Conservation (phyloP, 2,329 filamentous ascomycete species). For the Mycosphaerelloides madeirae region DNA sequence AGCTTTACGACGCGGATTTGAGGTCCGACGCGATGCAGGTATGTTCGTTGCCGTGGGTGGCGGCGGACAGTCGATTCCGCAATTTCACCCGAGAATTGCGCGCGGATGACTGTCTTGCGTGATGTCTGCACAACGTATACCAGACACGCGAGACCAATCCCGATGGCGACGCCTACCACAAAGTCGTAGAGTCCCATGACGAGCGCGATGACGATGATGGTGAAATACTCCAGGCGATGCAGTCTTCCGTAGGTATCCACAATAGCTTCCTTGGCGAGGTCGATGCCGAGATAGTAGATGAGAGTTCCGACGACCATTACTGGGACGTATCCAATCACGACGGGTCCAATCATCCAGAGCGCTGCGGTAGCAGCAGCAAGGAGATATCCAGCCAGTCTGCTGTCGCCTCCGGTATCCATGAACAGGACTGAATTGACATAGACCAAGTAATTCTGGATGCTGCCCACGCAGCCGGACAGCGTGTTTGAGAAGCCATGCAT, state of each 20-base stretch:
- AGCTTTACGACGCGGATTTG: constrained; percentile 92
- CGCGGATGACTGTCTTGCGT: constrained; percentile 79
- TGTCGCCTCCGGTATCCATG: constrained; percentile 85
- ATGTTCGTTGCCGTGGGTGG: constrained; percentile 83
- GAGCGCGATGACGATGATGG: constrained; percentile 80
- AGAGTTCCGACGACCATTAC: constrained; percentile 94
- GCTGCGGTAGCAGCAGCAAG: constrained; percentile 74
- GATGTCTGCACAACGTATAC: constrained; percentile 91
- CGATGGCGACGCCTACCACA: constrained; percentile 86
- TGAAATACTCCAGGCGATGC: constrained; percentile 81
- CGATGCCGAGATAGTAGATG: constrained; percentile 92
- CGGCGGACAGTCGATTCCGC: constrained; percentile 89
- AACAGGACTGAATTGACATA: constrained; percentile 98
- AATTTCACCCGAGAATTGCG: constrained; percentile 82
- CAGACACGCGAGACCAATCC: constrained; percentile 85
- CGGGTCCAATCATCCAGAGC: constrained; percentile 79
- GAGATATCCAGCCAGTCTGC: constrained; percentile 77
- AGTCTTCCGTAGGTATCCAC: constrained; percentile 85
- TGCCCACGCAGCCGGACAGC: constrained; percentile 77
- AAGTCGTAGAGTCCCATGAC: constrained; percentile 98
- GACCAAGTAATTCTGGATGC: constrained; percentile 92
- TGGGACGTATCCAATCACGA: constrained; percentile 87
- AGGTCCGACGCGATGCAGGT: constrained; percentile 74
- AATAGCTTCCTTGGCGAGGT: constrained; percentile 81
- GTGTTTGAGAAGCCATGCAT: constrained; percentile 92